Percentiles rank a stretch among this genome's conserved stretches.
Evolutionary conservation across 331 rosid genomes (phyloP).

Genomic region (Pyrus hybrid): DNA sequence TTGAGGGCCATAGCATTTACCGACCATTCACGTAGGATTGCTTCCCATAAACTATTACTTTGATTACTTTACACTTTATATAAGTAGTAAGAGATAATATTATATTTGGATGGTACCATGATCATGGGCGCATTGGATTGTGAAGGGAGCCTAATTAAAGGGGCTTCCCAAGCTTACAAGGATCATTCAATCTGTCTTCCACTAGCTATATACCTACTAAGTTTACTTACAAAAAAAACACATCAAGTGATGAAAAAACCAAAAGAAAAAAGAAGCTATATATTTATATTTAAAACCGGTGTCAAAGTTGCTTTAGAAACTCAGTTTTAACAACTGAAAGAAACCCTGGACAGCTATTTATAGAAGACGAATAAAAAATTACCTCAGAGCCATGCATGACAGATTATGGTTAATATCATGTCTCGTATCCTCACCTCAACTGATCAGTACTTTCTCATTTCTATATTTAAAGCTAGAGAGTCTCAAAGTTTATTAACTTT

Average conservation of each 20-base stretch:
- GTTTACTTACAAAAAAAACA: not conserved
- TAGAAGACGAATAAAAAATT: too few species aligned
- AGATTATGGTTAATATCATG: not conserved
- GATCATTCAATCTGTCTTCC: slow-evolving; percentile 6
- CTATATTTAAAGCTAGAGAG: not conserved
- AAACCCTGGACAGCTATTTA: too few species aligned
- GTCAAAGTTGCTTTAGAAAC: not conserved
- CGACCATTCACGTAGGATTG: not conserved
- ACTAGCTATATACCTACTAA: not conserved
- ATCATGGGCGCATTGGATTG: not conserved
- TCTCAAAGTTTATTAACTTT: not conserved
- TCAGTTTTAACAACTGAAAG: too few species aligned
- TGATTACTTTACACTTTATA: not conserved
- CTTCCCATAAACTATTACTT: not conserved
- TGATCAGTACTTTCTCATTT: not conserved
- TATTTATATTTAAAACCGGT: not conserved
- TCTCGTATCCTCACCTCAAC: not conserved
- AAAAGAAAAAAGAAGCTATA: not conserved
- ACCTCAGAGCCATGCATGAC: not conserved
- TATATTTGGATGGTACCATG: not conserved
- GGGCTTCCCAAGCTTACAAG: not conserved
- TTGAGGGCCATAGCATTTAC: not conserved
- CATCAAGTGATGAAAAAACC: not conserved
- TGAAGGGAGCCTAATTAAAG: not conserved
- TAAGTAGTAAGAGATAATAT: not conserved